phyloP scores from a whole-genome alignment of 805 yeast genomes.

The Candida nitratophila region DNA sequence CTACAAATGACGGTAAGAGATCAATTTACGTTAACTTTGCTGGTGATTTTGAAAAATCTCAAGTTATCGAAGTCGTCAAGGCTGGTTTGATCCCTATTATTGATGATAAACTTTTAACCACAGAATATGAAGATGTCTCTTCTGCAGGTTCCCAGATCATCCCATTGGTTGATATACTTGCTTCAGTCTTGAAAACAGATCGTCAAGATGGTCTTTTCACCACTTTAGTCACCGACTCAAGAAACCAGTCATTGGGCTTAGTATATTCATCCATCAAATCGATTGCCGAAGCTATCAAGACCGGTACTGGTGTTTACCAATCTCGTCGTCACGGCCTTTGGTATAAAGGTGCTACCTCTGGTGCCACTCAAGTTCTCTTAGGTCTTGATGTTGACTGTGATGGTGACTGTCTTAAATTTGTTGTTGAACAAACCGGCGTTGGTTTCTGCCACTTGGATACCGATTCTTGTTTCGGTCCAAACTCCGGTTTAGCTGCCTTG shows the following conservation, averaged over 20 bases:
- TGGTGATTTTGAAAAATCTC: conserved; percentile 7
- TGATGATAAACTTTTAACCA: conserved; percentile 22
- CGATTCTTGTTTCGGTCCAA: conserved; percentile 73
- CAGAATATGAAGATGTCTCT: conserved; percentile 22
- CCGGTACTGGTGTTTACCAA: conserved; percentile 86
- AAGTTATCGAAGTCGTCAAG: conserved; percentile 17
- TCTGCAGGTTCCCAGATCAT: conserved; percentile 26
- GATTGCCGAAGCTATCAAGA: conserved; percentile 71
- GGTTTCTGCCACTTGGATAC: conserved; percentile 92
- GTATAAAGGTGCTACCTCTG: conserved; percentile 96
- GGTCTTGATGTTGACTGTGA: conserved; percentile 80
- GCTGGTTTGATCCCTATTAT: conserved; percentile 32
- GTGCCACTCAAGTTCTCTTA: conserved; percentile 79
- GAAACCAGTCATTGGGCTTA: conserved; percentile 74
- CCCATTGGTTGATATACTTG: conserved; percentile 31
- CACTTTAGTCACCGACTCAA: conserved; percentile 67
- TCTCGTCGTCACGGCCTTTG: conserved; percentile 89
- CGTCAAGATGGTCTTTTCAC: conserved; percentile 81
- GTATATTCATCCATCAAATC: conserved; percentile 87
- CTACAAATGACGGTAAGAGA: conserved; percentile 9
- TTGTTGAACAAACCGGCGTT: conserved; percentile 76
- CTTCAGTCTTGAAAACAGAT: conserved; percentile 61
- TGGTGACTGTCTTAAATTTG: conserved; percentile 80
- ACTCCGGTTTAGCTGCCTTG: conserved; percentile 59
- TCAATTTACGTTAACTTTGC: conserved; percentile 3